phyloP scores from a whole-genome alignment of 2,329 filamentous ascomycete genomes.

The Dactylellina drechsleri region DNA sequence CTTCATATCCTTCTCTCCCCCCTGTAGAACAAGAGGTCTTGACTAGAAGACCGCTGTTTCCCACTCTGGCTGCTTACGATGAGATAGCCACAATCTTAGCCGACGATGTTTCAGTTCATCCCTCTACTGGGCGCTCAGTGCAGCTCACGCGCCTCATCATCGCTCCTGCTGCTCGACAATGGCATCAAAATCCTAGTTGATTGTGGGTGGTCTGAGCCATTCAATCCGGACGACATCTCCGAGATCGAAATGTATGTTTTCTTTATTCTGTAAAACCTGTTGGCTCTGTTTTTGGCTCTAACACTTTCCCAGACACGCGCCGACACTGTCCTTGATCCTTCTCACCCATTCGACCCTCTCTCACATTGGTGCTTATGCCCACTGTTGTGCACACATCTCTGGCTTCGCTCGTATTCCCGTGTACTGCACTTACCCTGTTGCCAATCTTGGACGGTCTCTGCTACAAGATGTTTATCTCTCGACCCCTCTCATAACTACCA shows the following conservation, averaged over 20 bases:
- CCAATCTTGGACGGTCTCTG: conserved; percentile 88
- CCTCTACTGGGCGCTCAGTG: conserved; percentile 91
- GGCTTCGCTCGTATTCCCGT: conserved; percentile 90
- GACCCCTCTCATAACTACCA: conserved; percentile 67
- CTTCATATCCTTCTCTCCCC: background rate
- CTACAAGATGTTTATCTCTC: conserved; percentile 93
- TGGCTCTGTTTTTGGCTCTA: conserved; percentile 2
- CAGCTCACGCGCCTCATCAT: conserved; percentile 86
- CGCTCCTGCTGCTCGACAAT: conserved; percentile 94
- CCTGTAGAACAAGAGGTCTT: background rate
- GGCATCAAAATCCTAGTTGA: conserved; percentile 95
- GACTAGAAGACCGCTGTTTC: background rate
- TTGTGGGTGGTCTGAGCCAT: conserved; percentile 93
- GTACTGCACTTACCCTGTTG: conserved; percentile 92
- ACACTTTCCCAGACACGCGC: conserved; percentile 73
- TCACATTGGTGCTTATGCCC: conserved; percentile 91
- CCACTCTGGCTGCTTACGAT: conserved; percentile 6
- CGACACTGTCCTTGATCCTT: conserved; percentile 90
- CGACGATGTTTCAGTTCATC: conserved; percentile 93
- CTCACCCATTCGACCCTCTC: conserved; percentile 92
- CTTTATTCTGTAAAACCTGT: conserved; percentile 33
- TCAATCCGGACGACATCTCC: conserved; percentile 81
- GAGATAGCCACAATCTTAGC: conserved; percentile 11
- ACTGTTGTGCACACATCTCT: conserved; percentile 96
- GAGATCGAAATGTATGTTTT: conserved; percentile 85